phyloP scores from a whole-genome alignment of 2,329 filamentous ascomycete species.

The Lasiodiplodia theobromae region DNA sequence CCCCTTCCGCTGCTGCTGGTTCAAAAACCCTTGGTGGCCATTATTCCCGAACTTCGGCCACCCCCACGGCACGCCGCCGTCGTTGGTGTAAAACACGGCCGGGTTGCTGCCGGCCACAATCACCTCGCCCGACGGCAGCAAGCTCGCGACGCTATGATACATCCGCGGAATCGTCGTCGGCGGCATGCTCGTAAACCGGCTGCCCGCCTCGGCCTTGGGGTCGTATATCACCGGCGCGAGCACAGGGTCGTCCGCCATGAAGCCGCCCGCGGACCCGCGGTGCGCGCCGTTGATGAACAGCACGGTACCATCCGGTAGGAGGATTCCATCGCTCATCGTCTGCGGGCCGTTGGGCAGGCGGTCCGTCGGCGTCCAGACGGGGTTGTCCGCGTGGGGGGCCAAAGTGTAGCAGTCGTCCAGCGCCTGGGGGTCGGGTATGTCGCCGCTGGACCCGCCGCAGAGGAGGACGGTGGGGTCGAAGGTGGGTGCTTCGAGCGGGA shows the following conservation, averaged over 20 bases:
- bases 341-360: conserved; percentile 25
- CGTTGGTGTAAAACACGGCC: conserved; percentile 46
- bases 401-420: conserved; percentile 30
- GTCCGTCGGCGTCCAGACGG: conserved; percentile 3
- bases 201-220: neutral
- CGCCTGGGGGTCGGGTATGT: conserved; percentile 24
- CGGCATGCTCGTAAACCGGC: conserved; percentile 12
- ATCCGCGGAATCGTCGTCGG: conserved; percentile 48
- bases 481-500: neutral
- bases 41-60: conserved; percentile 29
- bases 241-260: conserved; percentile 25
- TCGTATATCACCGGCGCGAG: conserved; percentile 21
- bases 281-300: conserved; percentile 29
- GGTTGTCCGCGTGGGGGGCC: neutral
- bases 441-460: conserved; percentile 25
- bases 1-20: conserved; percentile 22
- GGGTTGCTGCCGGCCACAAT: conserved; percentile 64
- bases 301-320: conserved; percentile 20
- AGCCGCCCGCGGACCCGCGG: conserved; percentile 22
- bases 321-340: conserved; percentile 22
- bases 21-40: conserved; percentile 9
- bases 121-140: conserved; percentile 61
- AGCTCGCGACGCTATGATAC: conserved; percentile 62
- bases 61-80: conserved; percentile 39
- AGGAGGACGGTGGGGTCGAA: conserved; percentile 26